These are phyloP conservation scores for Populus davidiana DNA, from an alignment of 345 rosid species.

Conservation along the genomic window DNA sequence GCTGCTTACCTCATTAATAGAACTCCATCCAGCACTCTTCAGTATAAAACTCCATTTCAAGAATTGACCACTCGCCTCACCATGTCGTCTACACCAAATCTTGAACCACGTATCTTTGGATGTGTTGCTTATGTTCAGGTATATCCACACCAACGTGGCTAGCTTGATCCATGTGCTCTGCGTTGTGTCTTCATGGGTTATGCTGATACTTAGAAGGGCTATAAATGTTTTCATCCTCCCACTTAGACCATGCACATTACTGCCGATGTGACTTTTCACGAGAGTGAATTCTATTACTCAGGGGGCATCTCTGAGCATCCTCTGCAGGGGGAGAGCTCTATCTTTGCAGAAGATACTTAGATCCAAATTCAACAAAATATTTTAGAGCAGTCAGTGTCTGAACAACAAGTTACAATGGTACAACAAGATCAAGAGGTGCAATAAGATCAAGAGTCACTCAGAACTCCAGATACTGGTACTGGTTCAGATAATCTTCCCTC, in stretches of 20 bases:
- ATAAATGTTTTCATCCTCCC: background rate
- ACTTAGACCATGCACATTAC: background rate
- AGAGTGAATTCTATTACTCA: background rate
- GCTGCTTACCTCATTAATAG: background rate
- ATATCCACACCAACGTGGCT: background rate
- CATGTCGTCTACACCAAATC: background rate
- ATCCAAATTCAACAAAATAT: no score
- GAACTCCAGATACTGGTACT: no score
- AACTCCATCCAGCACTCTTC: background rate
- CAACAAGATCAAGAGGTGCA: no score
- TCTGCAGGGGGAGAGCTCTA: background rate
- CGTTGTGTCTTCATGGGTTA: background rate
- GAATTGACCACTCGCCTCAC: background rate
- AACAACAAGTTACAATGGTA: no score
- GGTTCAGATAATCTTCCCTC: no score
- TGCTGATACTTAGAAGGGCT: background rate
- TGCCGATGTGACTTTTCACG: no score
- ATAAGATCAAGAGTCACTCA: no score
- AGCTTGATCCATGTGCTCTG: background rate
- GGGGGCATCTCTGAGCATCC: background rate
- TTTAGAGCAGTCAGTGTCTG: no score
- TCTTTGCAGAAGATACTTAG: background rate
- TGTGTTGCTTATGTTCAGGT: background rate
- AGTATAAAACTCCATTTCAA: background rate
- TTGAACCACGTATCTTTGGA: background rate